Percentiles rank a stretch among this genome's conserved stretches.
These are phyloP conservation scores for Cyphellophora attinorum DNA, from an alignment of 2,329 filamentous ascomycete genomes.

Conservation along the genomic window DNA sequence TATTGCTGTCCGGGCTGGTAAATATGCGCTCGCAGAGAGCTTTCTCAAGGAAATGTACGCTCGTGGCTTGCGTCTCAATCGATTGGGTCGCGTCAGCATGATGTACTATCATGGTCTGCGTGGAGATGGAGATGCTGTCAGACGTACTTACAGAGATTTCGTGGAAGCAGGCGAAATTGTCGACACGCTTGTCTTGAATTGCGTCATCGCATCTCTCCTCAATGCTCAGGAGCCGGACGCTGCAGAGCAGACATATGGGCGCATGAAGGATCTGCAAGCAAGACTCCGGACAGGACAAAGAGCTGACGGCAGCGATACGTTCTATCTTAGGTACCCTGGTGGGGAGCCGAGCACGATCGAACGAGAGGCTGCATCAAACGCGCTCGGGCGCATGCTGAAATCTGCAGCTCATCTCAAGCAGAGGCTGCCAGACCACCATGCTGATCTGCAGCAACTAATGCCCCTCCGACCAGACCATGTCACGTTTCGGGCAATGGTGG, in stretches of 20 bases:
- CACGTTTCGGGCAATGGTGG: conserved; percentile 72
- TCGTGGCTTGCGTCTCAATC: conserved; percentile 59
- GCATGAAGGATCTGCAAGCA: conserved; percentile 61
- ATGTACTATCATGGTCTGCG: conserved; percentile 77
- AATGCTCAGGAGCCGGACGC: conserved; percentile 64
- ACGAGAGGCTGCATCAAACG: conserved; percentile 29
- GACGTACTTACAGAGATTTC: conserved; percentile 70
- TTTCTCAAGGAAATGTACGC: conserved; percentile 70
- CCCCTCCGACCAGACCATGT: conserved; percentile 63
- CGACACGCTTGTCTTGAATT: conserved; percentile 78
- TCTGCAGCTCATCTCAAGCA: conserved; percentile 32
- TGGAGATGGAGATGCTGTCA: conserved; percentile 62
- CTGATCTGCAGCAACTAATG: conserved; percentile 55
- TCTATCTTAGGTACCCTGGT: conserved; percentile 19
- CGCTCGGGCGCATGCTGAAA: conserved; percentile 39
- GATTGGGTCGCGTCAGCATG: conserved; percentile 70
- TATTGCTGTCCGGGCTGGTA: conserved; percentile 73
- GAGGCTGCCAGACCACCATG: conserved; percentile 45
- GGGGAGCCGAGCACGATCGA: conserved; percentile 26
- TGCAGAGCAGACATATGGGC: conserved; percentile 70
- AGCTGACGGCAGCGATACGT: conserved; percentile 15
- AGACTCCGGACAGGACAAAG: conserved; percentile 26
- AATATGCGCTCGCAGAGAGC: conserved; percentile 74
- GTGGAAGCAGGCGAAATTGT: conserved; percentile 80
- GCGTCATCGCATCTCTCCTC: conserved; percentile 70